A percentile compares a stretch with the other conserved stretches of the same genome.
phyloP scores from a whole-genome alignment of 495 filamentous ascomycete genomes.

The Penicillium dipodomyicola region DNA sequence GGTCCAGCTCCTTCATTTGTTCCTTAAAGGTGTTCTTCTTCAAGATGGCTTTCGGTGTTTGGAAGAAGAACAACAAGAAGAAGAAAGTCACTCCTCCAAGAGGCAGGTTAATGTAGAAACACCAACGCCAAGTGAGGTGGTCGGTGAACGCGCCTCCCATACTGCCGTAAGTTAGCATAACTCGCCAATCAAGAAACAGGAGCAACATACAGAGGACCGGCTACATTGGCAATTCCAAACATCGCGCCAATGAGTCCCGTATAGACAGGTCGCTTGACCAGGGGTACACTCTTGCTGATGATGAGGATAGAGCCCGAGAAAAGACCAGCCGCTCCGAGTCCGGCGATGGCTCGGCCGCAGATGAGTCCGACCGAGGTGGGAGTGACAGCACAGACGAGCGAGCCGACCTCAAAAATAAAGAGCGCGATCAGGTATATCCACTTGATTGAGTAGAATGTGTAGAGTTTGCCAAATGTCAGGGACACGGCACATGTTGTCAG shows the following conservation, averaged over 20 bases:
- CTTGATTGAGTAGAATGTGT: constrained; percentile 76
- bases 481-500: constrained; percentile 72
- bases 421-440: constrained; percentile 70
- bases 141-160: constrained; percentile 61
- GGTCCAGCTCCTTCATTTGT: constrained; percentile 60
- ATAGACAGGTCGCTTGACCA: constrained; percentile 68
- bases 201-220: constrained; percentile 59
- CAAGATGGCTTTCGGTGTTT: constrained; percentile 50
- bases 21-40: constrained; percentile 37
- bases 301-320: constrained; percentile 83
- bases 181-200: neutral
- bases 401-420: constrained; percentile 80
- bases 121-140: constrained; percentile 60
- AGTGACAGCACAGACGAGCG: constrained; percentile 75
- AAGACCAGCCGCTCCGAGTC: constrained; percentile 78
- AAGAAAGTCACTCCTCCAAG: constrained; percentile 64
- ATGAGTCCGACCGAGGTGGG: constrained; percentile 74
- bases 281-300: constrained; percentile 70
- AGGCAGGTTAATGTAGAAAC: constrained; percentile 65
- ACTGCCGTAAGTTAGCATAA: constrained; percentile 7
- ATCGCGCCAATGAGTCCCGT: constrained; percentile 73
- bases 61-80: constrained; percentile 59
- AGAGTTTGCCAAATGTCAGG: constrained; percentile 73
- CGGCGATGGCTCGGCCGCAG: constrained; percentile 79
- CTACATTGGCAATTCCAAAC: constrained; percentile 76